A percentile compares a stretch with the other conserved stretches of the same genome.
Evolutionary conservation across 2,329 filamentous ascomycete species (phyloP).

Genomic region (Hymenoscyphus albidus): DNA sequence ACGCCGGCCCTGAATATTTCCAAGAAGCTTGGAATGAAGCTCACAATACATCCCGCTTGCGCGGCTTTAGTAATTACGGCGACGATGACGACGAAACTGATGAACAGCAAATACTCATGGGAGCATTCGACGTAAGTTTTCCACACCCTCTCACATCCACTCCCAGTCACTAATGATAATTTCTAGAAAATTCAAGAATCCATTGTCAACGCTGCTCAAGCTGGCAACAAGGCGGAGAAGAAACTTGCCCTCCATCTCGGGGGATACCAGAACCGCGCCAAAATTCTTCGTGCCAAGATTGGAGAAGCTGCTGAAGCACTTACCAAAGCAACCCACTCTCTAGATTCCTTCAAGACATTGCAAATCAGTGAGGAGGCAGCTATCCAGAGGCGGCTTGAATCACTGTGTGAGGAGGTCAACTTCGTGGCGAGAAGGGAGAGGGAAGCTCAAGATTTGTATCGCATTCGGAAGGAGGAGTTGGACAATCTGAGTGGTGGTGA

Average conservation of each 20-base stretch:
- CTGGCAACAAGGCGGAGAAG: constrained; percentile 86
- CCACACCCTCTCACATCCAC: constrained; percentile 4
- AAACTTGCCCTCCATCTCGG: constrained; percentile 84
- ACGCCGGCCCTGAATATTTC: constrained; percentile 51
- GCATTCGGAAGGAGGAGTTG: constrained; percentile 72
- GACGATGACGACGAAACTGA: constrained; percentile 65
- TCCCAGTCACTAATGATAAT: constrained; percentile 19
- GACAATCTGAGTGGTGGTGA: constrained; percentile 48
- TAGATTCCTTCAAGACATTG: constrained; percentile 71
- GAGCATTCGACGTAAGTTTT: constrained; percentile 67
- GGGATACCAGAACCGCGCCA: constrained; percentile 84
- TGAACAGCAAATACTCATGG: constrained; percentile 35
- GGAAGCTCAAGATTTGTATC: constrained; percentile 85
- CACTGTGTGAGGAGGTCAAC: constrained; percentile 75
- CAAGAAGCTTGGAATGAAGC: constrained; percentile 51
- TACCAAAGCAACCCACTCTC: constrained; percentile 65
- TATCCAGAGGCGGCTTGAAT: constrained; percentile 66
- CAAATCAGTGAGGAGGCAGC: constrained; percentile 77
- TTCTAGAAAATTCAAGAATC: constrained; percentile 64
- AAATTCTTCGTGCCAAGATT: constrained; percentile 76
- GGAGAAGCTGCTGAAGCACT: constrained; percentile 69
- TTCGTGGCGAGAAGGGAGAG: constrained; percentile 78
- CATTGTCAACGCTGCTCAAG: constrained; percentile 70
- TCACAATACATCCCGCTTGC: constrained; percentile 56
- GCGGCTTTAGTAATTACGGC: constrained; percentile 73